Evolutionary conservation across 202 grass and related monocot species (phyloP), one percentile per base, ranked within the genome.

Genomic region (Schoenoplectus tabernaemontani): DNA sequence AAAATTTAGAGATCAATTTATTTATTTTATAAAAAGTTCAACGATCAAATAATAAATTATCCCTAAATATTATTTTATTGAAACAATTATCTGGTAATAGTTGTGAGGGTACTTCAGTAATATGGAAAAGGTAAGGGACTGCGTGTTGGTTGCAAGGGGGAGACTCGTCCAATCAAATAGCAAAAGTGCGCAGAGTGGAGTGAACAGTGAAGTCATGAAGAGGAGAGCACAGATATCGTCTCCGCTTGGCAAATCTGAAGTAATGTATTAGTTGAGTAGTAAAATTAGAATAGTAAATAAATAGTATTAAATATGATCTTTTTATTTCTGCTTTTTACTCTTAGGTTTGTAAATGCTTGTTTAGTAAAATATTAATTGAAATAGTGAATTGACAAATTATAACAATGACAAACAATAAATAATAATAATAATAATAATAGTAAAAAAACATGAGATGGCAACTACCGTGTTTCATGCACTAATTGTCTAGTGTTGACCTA

Each of bases 181-280:
- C 74, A n/a, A 51, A 50, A 78, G 30, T 37, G 15, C 23, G n/a
- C 33, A 79, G 1, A 79, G 76, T 44, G 57, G 57, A 62, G 38
- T 63, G 76, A 48, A 72, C 47, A 79, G 57, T 79, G 76, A 16
- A 47, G 77, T 11, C n/a, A n/a, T n/a, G n/a, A n/a, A n/a, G n/a
- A n/a, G n/a, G 38, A 38, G 72, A 34, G 9, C 37, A 57, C 33
- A 41, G 30, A 57, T 77, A 23, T 78, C 16, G 37, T 56, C 75
- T 33, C 71, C 22, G 46, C 44, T 59, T 59, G 22, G 8, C 22
- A 28, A 62, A 33, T 30, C 26, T 28, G 17, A 62, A 62, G 1
- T 33, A 32, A 61, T 32, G 59, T 62, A 33, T 62, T 28, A 62
- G 59, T 62, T 15, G 10, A 33, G 33, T 62, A 33, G 26, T 33